These are phyloP conservation scores for Coemansia sp. DNA, from an alignment of 192 early-diverging fungal genomes.

Conservation along the genomic window DNA sequence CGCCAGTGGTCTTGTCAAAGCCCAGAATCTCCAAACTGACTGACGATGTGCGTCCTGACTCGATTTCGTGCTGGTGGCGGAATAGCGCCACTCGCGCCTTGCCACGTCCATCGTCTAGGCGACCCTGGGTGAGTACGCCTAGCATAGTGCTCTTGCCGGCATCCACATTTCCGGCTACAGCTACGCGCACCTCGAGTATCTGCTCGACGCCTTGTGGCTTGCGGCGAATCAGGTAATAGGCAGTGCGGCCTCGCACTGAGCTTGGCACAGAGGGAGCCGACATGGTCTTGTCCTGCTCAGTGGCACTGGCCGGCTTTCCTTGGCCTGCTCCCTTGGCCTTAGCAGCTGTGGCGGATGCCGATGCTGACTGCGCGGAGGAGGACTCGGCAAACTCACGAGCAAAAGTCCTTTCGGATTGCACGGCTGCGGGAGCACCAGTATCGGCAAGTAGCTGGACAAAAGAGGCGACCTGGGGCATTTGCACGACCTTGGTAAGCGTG, in stretches of 20 bases:
- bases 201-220: constrained; percentile 73
- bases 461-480: constrained; percentile 9
- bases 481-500: constrained; percentile 40
- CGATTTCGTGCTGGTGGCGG: constrained; percentile 86
- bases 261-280: background rate
- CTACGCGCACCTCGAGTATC: constrained; percentile 81
- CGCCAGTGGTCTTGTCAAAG: constrained; percentile 61
- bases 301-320: background rate
- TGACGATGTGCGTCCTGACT: constrained; percentile 85
- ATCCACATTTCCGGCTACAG: constrained; percentile 88
- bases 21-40: constrained; percentile 90
- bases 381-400: background rate
- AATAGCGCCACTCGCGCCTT: constrained; percentile 87
- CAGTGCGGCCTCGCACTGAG: constrained; percentile 1
- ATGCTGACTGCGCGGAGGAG: background rate
- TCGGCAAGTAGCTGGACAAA: constrained; percentile 39
- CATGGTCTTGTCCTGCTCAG: background rate
- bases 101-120: constrained; percentile 90
- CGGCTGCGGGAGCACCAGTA: constrained; percentile 8
- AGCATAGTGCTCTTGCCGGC: constrained; percentile 85
- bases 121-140: constrained; percentile 87
- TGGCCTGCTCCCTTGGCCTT: background rate
- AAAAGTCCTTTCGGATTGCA: constrained; percentile 1
- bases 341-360: background rate
- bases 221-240: constrained; percentile 63